These are phyloP conservation scores for Carex pumila DNA, from an alignment of 176 grass and related monocot species.

Conservation along the genomic window DNA sequence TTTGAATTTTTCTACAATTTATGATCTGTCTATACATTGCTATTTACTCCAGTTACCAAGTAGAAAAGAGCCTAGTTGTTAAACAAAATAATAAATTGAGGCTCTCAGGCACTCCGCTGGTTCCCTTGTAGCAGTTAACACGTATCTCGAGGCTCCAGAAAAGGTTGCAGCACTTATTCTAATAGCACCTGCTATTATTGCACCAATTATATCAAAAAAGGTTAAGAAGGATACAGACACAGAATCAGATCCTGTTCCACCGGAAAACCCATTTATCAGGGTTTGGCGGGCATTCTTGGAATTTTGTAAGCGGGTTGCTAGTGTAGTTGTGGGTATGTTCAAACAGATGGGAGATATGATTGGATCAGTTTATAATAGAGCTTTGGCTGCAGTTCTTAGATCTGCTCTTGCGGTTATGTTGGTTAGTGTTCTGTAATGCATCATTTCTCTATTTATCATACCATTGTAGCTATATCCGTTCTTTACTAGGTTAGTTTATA, in stretches of 20 bases:
- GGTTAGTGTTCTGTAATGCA: constrained; percentile 32
- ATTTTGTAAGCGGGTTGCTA: constrained; percentile 32
- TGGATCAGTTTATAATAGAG: constrained; percentile 38
- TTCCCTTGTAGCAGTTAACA: constrained; percentile 65
- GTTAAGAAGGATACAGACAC: constrained; percentile 5
- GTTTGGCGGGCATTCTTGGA: constrained; percentile 40
- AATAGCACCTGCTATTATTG: constrained; percentile 70
- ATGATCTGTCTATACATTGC: neutral
- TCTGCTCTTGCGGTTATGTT: constrained; percentile 44
- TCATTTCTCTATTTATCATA: neutral
- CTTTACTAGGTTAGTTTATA: neutral
- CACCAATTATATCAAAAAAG: constrained; percentile 28
- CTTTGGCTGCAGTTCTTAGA: constrained; percentile 44
- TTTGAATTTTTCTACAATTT: neutral
- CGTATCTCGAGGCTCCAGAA: constrained; percentile 68
- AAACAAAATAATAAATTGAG: constrained; percentile 19
- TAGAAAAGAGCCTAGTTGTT: neutral
- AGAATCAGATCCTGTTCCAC: constrained; percentile 3
- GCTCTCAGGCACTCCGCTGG: constrained; percentile 80
- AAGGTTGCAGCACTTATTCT: constrained; percentile 67
- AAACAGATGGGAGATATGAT: constrained; percentile 29
- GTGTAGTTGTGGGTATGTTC: constrained; percentile 26
- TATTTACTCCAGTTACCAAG: neutral
- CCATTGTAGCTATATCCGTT: neutral
- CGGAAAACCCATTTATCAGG: constrained; percentile 35